Base-by-base conservation (phyloP, 2,329 filamentous ascomycete genomes). In the Aspergillus texensis region DNA sequence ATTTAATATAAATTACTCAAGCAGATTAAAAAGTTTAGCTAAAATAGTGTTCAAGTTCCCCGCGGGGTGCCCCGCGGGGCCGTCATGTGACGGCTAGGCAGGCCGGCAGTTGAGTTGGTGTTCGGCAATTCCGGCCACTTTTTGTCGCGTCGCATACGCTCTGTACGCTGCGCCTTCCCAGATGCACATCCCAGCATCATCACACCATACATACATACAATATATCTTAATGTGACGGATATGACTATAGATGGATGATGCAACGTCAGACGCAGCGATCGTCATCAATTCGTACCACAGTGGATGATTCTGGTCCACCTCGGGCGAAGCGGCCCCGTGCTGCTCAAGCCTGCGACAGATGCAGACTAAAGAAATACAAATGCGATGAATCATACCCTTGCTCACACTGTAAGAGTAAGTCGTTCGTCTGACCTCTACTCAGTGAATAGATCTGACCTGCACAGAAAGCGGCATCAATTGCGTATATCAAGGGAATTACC, bases 351-450 rank as follows among this genome's bases (percentile, higher is more conserved):
- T 83, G 81, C 67, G 80, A 83, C 65, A 71, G 79, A 34, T 83
- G 81, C 69, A 74, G 81, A 58, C 65, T 74, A 54, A 82, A 83
- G 71, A 83, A 83, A 71, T 82, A 83, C 70, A 82, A 81, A 66
- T 83, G 81, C 67, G 80, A 82, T 65, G 81, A 83, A 65, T 70
- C 72, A 32, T 79, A 77, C 63, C 81, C 80, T 30, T 82, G 81
- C 67, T 74, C 74, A 11, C 79, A 81, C 61, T 82, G 80, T 70
- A 78, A 75, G 67, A 80, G 80, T 82, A 69, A 64, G 77, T 68
- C 11, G 43, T 2, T 2, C 5, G 6, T 12, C 45, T 8, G 3
- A 9, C 21, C 6, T 24, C n/a, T 3, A 14, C 32, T 46, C 12
- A 28, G 11, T 5, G 21, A 26, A 11, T 9, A 21, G n/a, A 26